Evolutionary conservation across 768 basidiomycete species (phyloP).

Genomic region (Exsudoporus frostii): DNA sequence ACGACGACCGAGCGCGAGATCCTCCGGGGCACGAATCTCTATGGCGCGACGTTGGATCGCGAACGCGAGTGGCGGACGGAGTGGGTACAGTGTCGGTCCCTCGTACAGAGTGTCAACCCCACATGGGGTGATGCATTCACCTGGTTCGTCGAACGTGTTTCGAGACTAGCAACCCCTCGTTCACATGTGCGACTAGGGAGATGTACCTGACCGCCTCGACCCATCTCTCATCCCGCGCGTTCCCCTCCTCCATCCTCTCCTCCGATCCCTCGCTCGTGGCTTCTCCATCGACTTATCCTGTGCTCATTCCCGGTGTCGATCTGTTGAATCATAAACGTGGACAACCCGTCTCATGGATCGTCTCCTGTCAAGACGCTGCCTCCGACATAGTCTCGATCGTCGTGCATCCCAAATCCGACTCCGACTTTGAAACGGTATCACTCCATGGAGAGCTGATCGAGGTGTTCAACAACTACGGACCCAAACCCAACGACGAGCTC

Average conservation of each 20-base stretch:
- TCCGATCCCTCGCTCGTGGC: constrained; percentile 48
- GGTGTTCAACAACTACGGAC: constrained; percentile 89
- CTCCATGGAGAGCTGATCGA: constrained; percentile 32
- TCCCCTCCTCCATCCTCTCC: constrained; percentile 80
- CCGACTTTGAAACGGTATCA: constrained; percentile 15
- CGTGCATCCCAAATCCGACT: constrained; percentile 40
- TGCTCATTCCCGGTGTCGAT: constrained; percentile 87
- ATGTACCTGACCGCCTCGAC: constrained; percentile 69
- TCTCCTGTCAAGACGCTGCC: constrained; percentile 37
- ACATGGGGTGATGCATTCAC: constrained; percentile 53
- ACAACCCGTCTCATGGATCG: constrained; percentile 80
- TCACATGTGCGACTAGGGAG: constrained; percentile 48
- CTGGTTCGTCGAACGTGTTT: constrained; percentile 50
- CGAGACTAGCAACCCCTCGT: constrained; percentile 20
- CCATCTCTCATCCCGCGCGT: constrained; percentile 83
- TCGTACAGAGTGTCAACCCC: constrained; percentile 35
- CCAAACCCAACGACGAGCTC: constrained; percentile 86
- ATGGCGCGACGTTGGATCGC: constrained; percentile 72
- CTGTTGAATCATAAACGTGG: constrained; percentile 80
- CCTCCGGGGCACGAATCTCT: constrained; percentile 77
- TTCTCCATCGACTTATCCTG: constrained; percentile 56
- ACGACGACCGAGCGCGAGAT: constrained; percentile 55
- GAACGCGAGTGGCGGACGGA: constrained; percentile 58
- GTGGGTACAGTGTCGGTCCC: constrained; percentile 51
- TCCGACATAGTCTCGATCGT: constrained; percentile 58